Percentiles rank a stretch among this genome's conserved stretches.
These are phyloP conservation scores for Penstemon newberryi DNA, from an alignment of 257 asterid genomes.

Conservation along the genomic window DNA sequence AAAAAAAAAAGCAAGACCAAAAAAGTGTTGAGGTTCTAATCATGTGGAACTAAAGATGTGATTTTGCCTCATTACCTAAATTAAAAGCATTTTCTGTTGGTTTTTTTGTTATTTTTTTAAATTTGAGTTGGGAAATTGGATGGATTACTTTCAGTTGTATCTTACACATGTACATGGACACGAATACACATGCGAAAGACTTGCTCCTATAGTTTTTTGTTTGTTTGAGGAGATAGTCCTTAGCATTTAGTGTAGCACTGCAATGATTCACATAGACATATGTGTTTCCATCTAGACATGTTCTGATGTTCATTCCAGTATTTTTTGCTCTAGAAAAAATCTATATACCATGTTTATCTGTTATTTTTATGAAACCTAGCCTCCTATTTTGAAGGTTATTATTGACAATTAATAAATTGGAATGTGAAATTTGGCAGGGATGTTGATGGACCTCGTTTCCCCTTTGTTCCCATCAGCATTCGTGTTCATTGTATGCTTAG, in stretches of 20 bases:
- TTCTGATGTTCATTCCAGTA: neutral
- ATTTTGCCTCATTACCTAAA: too few relatives aligned
- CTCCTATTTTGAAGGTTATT: neutral
- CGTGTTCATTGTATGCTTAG: conserved; percentile 78
- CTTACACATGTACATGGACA: neutral
- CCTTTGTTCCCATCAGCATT: conserved; percentile 91
- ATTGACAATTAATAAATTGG: neutral
- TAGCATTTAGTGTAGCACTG: neutral
- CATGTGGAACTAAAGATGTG: too few relatives aligned
- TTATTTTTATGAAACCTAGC: neutral
- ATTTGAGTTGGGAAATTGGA: neutral
- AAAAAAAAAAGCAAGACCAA: too few relatives aligned
- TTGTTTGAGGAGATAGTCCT: neutral
- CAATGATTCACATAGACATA: neutral
- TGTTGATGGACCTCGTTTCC: conserved; percentile 98
- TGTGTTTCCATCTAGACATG: neutral
- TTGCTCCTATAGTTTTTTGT: neutral
- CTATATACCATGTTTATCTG: neutral
- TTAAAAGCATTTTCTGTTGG: neutral
- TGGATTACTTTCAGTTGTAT: neutral
- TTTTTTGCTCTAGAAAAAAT: neutral
- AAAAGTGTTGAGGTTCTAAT: too few relatives aligned
- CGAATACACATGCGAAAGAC: neutral
- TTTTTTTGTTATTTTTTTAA: neutral
- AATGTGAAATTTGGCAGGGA: conserved; percentile 59